Percentiles rank a stretch among this genome's conserved stretches.
Conservation (phyloP, 345 rosid genomes). For the Boechera divaricarpa region DNA sequence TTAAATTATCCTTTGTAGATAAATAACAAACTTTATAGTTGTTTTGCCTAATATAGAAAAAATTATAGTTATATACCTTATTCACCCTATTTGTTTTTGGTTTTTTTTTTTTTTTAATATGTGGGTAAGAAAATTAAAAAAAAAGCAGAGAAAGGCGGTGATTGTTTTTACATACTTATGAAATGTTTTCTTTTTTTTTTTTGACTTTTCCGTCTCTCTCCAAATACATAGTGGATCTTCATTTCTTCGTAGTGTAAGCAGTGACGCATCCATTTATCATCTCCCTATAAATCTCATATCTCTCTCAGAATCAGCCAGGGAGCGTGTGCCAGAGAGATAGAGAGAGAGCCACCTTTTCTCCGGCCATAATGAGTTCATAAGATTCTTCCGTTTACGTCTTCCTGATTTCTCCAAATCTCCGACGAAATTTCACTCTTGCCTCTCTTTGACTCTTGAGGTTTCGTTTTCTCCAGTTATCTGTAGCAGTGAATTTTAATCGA, state of each 20-base stretch:
- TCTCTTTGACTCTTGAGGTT: slow-evolving; percentile 21
- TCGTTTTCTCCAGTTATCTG: slow-evolving; percentile 12
- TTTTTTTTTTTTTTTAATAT: no score
- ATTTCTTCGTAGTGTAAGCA: slow-evolving; percentile 25
- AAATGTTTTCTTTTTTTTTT: background rate
- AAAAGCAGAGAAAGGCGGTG: no score
- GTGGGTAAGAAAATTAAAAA: no score
- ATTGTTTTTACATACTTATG: no score
- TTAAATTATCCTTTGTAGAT: no score
- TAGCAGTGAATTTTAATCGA: slow-evolving; percentile 19
- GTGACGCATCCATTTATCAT: slow-evolving; percentile 27
- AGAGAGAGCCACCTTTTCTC: background rate
- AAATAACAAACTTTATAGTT: no score
- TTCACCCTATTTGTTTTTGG: no score
- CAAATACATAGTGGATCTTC: no score
- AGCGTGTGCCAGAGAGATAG: no score
- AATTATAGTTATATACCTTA: background rate
- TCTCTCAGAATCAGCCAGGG: no score
- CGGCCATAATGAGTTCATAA: slow-evolving; percentile 8
- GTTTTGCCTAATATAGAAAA: background rate
- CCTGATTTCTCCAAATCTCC: slow-evolving; percentile 27
- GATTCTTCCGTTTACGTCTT: slow-evolving; percentile 20
- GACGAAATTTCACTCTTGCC: background rate
- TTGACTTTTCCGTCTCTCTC: slow-evolving; percentile 30
- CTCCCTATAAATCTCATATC: no score